Base-by-base conservation (phyloP, 257 asterid genomes). In the Mentha longifolia region DNA sequence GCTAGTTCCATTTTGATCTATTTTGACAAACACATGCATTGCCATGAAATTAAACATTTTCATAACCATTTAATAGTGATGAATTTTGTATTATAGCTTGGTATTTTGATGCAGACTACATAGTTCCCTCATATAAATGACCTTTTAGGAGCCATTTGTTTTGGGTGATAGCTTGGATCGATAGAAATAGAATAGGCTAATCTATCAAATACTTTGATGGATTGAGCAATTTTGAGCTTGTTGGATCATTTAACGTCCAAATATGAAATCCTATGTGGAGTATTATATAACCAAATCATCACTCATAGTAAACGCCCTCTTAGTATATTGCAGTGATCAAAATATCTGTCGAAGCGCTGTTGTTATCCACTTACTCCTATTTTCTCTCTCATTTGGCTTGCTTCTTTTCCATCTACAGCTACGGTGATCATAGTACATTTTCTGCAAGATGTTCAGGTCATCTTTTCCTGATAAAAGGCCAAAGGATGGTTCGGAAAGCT, bases 401-500 rank as follows among this genome's bases (percentile, higher is more conserved):
- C 56, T 39, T 17, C 5, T 62, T 57, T 47, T 54, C 49, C 66
- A 45, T 52, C 71, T 59, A 51, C 59, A 49, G 70, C 49, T 35
- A 10, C 86, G 83, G 86, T 76, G 77, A 80, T 25, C 67, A 62
- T 2, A 57, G 61, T 11, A 72, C 68, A 1, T 77, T 30, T 64
- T 78, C 81, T 68, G 67, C 89, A 89, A 83, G 87, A 88, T 91
- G 96, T 78, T 81, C 80, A 67, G 49, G 65, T 65, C 79, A 77
- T 73, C 65, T 76, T 80, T 54, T 65, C 68, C 72, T 62, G 79
- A 75, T 45, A 62, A 80, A 77, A 78, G 74, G 52, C 84, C 82
- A 61, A 78, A 87, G 76, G 72, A 95, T 95, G 99, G 90, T 77
- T 83, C 83, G 42, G 16, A 80, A 77, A 79, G 79, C 92, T 74